Evolutionary conservation across 225 moss, liverwort and hornwort species (phyloP), one percentile per base, ranked within the genome.

Genomic region (Takakia lepidozioides): DNA sequence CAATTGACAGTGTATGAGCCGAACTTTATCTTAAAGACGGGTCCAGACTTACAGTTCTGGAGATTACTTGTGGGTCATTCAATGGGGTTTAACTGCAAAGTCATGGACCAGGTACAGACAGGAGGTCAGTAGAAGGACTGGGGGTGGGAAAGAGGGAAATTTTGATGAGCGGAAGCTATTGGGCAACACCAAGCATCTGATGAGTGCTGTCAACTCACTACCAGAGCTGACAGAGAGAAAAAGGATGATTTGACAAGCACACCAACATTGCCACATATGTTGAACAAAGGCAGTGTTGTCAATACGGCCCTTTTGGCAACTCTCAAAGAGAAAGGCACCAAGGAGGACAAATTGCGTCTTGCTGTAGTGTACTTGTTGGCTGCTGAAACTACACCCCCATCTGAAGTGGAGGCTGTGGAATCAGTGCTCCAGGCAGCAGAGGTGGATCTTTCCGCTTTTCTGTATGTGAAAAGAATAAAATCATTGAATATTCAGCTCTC

Each of bases 211-310:
- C 7, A 91, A 87, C 53, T 87, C 91, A 6, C 69, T 91, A 43
- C 91, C 95, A 27, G 87, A 91, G 73, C 73, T 98, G n/a, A 98
- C 91, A 6, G 91, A 98, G 77, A 75, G 91, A 59, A 91, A 98
- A 56, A 73, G 82, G 50, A 91, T 72, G 62, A 83, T 98, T n/a
- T 46, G 95, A 98, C 43, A 98, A 98, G 71, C 95, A 98, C 52
- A 98, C 78, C 38, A 87, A 83, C 29, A 81, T 98, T 19, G 95
- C 95, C 20, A 91, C 83, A 23, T 43, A 87, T 98, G 85, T 61
- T 98, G 43, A 75, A 69, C 2, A 87, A 82, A 59, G 87, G 75
- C 51, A 82, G 69, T 40, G 75, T 85, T 38, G 95, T n/a, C n/a
- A n/a, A 95, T 51, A 87, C 74, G 53, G 62, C 42, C 36, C 48